Evolutionary conservation across 1,139 yeast species (phyloP), one percentile per base, ranked within the genome.

Genomic region (Lodderomyces theae): DNA sequence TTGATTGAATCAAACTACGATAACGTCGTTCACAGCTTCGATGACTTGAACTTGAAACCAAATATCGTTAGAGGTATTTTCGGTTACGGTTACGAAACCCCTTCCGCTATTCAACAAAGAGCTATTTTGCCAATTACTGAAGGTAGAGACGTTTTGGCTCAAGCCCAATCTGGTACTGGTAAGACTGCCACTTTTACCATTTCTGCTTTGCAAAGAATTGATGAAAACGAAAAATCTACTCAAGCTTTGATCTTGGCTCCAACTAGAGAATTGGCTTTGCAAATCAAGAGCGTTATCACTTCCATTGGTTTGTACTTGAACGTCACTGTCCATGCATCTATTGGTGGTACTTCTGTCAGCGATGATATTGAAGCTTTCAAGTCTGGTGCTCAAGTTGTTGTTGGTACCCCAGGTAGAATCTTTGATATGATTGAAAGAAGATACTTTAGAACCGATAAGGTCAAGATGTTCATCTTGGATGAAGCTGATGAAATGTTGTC

Each of bases 141-240:
- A 69, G 96, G 96, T 55, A 82, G 92, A 72, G 98, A 92, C 70
- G 96, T 90, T 45, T 81, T 92, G 61, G 98, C 97, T 55, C 98
- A 92, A 74, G 97, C 97, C 56, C 98, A 92, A 79, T 90, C 97
- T 42, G 98, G 98, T 83, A 92, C 98, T 53, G 98, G 98, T 83
- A 92, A 92, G 79, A 92, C 98, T 51, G 98, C 97, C 63, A 92
- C 98, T 54, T 92, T 92, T 82, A 85, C 97, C 67, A 90, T 92
- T 60, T 86, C 96, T 59, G 92, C 95, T 59, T 80, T 92, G 69
- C 96, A 90, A 79, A 86, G 89, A 79, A 84, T 89, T 57, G 95
- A 88, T 67, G 81, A 74, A 61, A 75, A 65, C 63, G 77, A 79
- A 63, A 81, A 82, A 72, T 69, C 83, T 63, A 88, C 94, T 58